phyloP scores from a whole-genome alignment of 2,329 filamentous ascomycete genomes.

The Atkinsonella hypoxylon region DNA sequence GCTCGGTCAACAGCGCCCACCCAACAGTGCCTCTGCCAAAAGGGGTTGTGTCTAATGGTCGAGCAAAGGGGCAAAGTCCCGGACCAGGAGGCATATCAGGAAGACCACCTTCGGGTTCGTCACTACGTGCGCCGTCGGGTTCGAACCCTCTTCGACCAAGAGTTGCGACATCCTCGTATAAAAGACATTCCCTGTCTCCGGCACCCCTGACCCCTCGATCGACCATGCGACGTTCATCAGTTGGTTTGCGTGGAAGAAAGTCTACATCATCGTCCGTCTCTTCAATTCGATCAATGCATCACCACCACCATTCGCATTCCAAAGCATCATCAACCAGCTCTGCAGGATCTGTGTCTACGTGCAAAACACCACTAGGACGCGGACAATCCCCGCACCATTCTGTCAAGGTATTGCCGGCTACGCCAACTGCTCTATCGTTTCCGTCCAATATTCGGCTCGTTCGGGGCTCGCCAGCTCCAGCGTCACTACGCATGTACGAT shows the following conservation, averaged over 20 bases:
- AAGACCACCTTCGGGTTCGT: conserved; percentile 13
- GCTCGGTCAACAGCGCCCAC: conserved; percentile 19
- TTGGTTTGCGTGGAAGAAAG: conserved; percentile 78
- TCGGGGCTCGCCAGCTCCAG: conserved; percentile 42
- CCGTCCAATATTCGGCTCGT: conserved; percentile 80
- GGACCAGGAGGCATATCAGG: conserved; percentile 9
- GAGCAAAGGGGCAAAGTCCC: conserved; percentile 17
- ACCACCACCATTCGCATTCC: conserved; percentile 76
- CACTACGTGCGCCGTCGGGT: conserved; percentile 15
- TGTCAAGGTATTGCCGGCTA: conserved; percentile 89
- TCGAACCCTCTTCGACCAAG: conserved; percentile 15
- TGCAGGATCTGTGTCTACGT: conserved; percentile 58
- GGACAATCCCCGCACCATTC: conserved; percentile 75
- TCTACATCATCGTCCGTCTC: conserved; percentile 94
- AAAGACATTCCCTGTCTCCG: conserved; percentile 73
- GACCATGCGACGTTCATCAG: conserved; percentile 70
- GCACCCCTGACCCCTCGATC: conserved; percentile 80
- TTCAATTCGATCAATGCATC: conserved; percentile 82
- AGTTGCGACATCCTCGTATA: conserved; percentile 33
- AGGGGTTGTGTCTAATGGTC: conserved; percentile 40
- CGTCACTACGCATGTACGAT: conserved; percentile 41
- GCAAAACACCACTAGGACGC: conserved; percentile 51
- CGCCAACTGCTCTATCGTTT: conserved; percentile 63
- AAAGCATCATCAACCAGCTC: conserved; percentile 92
- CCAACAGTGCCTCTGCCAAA: conserved; percentile 35